Evolutionary conservation across 2,329 filamentous ascomycete species (phyloP).

Genomic region (Hawksworthiomyces lignivorus): DNA sequence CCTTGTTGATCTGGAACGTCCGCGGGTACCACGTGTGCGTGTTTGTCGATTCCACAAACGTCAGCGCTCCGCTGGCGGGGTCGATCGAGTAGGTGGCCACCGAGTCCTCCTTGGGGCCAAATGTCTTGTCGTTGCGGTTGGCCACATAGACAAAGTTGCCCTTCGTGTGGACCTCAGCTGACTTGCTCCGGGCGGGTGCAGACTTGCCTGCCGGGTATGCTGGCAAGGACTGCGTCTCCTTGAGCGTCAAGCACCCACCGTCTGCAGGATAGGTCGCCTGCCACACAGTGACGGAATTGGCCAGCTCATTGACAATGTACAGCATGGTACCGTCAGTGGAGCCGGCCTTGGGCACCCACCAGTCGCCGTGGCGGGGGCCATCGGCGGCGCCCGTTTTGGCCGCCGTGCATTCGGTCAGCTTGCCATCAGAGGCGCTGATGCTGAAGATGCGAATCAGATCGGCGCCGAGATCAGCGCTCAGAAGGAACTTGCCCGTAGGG

Average conservation of each 20-base stretch:
- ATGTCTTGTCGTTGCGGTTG: slow-evolving; percentile 55
- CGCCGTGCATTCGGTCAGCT: slow-evolving; percentile 36
- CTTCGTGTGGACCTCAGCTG: slow-evolving; percentile 45
- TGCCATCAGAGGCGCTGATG: slow-evolving; percentile 36
- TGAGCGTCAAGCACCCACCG: slow-evolving; percentile 37
- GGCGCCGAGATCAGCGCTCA: slow-evolving; percentile 46
- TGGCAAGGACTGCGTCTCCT: slow-evolving; percentile 35
- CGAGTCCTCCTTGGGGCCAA: slow-evolving; percentile 46
- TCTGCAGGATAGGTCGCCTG: slow-evolving; percentile 33
- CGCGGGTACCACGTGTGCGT: slow-evolving; percentile 54
- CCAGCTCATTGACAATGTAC: slow-evolving; percentile 36
- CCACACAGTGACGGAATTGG: slow-evolving; percentile 43
- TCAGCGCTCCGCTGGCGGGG: slow-evolving; percentile 37
- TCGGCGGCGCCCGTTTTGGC: slow-evolving; percentile 36
- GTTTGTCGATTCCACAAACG: slow-evolving; percentile 45
- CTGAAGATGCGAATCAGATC: slow-evolving; percentile 47
- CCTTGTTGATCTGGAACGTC: slow-evolving; percentile 53
- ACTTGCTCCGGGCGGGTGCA: slow-evolving; percentile 38
- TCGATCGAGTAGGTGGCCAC: slow-evolving; percentile 45
- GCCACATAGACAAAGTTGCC: slow-evolving; percentile 52
- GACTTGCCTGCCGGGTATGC: slow-evolving; percentile 37
- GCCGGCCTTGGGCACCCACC: slow-evolving; percentile 32
- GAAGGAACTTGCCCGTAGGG: slow-evolving; percentile 39
- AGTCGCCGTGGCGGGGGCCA: slow-evolving; percentile 46
- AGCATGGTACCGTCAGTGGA: slow-evolving; percentile 20